These are phyloP conservation scores for Penicillium sp. DNA, from an alignment of 2,329 filamentous ascomycete species.

Conservation along the genomic window DNA sequence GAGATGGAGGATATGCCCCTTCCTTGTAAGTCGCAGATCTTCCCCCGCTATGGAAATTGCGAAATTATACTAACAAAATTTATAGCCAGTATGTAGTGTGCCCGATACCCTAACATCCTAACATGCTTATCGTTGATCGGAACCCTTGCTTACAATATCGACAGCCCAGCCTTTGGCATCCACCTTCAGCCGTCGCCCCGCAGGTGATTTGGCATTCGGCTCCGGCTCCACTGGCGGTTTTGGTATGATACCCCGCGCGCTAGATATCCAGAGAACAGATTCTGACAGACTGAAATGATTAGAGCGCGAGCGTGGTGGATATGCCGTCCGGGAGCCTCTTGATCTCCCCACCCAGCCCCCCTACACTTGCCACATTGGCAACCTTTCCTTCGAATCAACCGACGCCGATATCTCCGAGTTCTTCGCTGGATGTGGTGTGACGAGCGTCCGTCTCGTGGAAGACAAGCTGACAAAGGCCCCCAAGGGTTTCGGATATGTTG, in stretches of 20 bases:
- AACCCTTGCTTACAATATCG: constrained; percentile 21
- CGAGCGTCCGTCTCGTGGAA: constrained; percentile 92
- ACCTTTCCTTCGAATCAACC: constrained; percentile 92
- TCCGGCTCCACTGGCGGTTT: constrained; percentile 30
- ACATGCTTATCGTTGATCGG: constrained; percentile 4
- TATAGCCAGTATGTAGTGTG: constrained; percentile 35
- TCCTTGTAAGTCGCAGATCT: constrained; percentile 59
- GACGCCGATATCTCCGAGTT: constrained; percentile 80
- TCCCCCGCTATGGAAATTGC: constrained; percentile 9
- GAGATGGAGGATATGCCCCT: constrained; percentile 88
- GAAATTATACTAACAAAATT: constrained; percentile 15
- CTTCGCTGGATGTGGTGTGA: constrained; percentile 79
- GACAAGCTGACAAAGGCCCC: constrained; percentile 91
- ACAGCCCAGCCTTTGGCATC: constrained; percentile 44
- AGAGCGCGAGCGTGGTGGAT: constrained; percentile 44
- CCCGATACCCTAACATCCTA: not conserved
- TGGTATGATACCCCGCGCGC: constrained; percentile 20
- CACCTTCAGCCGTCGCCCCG: constrained; percentile 52
- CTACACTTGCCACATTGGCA: constrained; percentile 93
- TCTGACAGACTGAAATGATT: constrained; percentile 20
- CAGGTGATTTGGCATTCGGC: constrained; percentile 43
- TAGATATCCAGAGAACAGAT: not conserved
- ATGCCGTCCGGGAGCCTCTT: constrained; percentile 62
- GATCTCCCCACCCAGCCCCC: constrained; percentile 90
- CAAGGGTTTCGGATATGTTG: constrained; percentile 97